Evolutionary conservation across 257 asterid genomes (phyloP), one percentile per base, ranked within the genome.

Genomic region (Ilex asprella): DNA sequence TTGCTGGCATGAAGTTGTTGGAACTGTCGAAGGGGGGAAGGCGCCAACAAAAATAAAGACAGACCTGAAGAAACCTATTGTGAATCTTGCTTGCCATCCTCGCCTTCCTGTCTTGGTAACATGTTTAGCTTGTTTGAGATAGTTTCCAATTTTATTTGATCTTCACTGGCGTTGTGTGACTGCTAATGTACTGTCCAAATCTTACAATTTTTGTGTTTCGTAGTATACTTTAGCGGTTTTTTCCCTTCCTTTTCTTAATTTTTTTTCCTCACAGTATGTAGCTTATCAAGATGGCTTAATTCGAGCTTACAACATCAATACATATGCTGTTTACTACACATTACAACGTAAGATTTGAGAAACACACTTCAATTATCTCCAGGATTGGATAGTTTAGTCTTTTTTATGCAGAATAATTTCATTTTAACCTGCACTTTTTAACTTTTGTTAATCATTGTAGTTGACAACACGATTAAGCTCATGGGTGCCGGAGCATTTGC

Each of bases 401-500:
- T 21, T 21, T 21, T 21, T 21, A 21, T 1, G 27, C 27, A 21
- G 27, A 21, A 21, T 21, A 46, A 63, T 64, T 47, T 65, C 59
- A 53, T 70, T 31, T 54, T 78, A 49, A 49, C 67, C 62, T 50
- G 27, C 65, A 52, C 65, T 49, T 58, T 56, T 62, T 67, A 70
- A 49, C 6, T 11, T 21, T 53, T 53, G 57, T 7, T 53, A 53
- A 3, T 15, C 15, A 16, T 72, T 78, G 78, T 86, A 93, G 99
- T 93, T 76, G 99, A 93, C 82, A 93, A 85, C 82, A 89, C 97
- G 46, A 93, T 93, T 79, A 89, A 77, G 84, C 85, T 93, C 70
- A 84, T 83, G 78, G 99, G 97, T 67, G 95, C 97, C 68, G 97
- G 99, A 63, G 92, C 99, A 57, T 93, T 93, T 81, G 88, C 97